Base-by-base conservation (phyloP, 495 filamentous ascomycete species). In the Umbilicaria muhlenbergii region DNA sequence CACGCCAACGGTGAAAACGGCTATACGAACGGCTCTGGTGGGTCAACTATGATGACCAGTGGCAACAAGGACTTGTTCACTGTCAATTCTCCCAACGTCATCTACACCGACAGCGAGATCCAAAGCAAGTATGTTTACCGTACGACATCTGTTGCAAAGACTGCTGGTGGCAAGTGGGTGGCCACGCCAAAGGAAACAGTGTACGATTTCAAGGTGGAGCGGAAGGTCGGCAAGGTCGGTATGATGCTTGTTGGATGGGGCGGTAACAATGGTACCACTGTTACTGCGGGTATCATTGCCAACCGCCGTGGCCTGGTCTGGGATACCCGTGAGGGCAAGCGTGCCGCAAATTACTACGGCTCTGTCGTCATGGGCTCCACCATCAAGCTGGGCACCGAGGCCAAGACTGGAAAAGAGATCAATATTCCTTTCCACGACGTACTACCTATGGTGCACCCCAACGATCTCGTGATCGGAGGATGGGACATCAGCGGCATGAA, bases 191-290 rank as follows among this genome's bases (percentile, higher is more conserved):
- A 85, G 70, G 80, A 94, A 65, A 86, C 80, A 45, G 66, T 79
- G 51, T 96, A 96, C 63, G 78, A 95, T 69, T 96, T 98, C 83
- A 93, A 94, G 74, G 82, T 91, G 57, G 83, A 93, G 58, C 86
- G 86, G 58, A 84, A 85, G 62, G 74, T 95, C 34, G 84, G 84
- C 62, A 95, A 93, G 73, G 73, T 85, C 47, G 91, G 91, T 56
- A 71, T 93, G 69, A 95, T 98, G 91, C 75, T 98, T 57, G 92
- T 96, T 48, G 91, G 91, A 48, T 91, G 78, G 84, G 91, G 91
- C 66, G 91, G 91, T 55, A 98, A 98, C 78, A 96, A 98, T 60
- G 91, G 91, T 55, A 81, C 85, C 50, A 98, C 91, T 49, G 86
- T 96, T 45, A 96, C 92, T 41, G 91, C 91, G 49, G 92, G 91